phyloP scores from a whole-genome alignment of 2,329 filamentous ascomycete species.

The Microdochium bolleyi region DNA sequence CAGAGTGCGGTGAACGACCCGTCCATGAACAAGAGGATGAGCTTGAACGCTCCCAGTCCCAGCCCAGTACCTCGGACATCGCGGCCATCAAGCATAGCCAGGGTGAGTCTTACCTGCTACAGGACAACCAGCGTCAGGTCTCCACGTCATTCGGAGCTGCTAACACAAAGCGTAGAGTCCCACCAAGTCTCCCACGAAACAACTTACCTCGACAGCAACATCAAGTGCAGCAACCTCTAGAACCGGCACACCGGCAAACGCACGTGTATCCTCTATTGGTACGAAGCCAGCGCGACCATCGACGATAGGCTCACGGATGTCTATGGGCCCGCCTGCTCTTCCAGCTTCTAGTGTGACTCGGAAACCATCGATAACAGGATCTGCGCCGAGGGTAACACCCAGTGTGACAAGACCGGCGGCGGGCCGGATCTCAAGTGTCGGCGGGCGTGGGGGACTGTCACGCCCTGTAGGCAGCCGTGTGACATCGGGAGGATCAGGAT shows the following conservation, averaged over 20 bases:
- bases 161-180: conserved; percentile 52
- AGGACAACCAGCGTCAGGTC: too few species aligned
- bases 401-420: conserved; percentile 27
- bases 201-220: conserved; percentile 43
- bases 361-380: conserved; percentile 35
- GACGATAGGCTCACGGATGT: conserved; percentile 45
- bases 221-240: conserved; percentile 53
- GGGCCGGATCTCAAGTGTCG: conserved; percentile 26
- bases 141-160: background rate
- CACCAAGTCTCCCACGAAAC: conserved; percentile 73
- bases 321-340: conserved; percentile 59
- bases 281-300: conserved; percentile 45
- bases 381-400: conserved; percentile 20
- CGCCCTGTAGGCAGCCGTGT: conserved; percentile 32
- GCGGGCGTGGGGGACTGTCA: conserved; percentile 24
- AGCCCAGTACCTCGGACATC: conserved; percentile 55
- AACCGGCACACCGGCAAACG: conserved; percentile 50
- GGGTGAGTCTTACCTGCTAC: conserved; percentile 32
- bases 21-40: conserved; percentile 54
- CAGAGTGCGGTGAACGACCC: conserved; percentile 47
- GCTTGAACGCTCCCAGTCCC: conserved; percentile 64
- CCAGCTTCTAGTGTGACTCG: conserved; percentile 35
- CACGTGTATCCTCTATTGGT: conserved; percentile 33
- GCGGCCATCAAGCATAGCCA: conserved; percentile 46
- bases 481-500: conserved; percentile 37